Evolutionary conservation across 2,329 filamentous ascomycete genomes (phyloP).

Genomic region (Graphiopsis chlorocephala): DNA sequence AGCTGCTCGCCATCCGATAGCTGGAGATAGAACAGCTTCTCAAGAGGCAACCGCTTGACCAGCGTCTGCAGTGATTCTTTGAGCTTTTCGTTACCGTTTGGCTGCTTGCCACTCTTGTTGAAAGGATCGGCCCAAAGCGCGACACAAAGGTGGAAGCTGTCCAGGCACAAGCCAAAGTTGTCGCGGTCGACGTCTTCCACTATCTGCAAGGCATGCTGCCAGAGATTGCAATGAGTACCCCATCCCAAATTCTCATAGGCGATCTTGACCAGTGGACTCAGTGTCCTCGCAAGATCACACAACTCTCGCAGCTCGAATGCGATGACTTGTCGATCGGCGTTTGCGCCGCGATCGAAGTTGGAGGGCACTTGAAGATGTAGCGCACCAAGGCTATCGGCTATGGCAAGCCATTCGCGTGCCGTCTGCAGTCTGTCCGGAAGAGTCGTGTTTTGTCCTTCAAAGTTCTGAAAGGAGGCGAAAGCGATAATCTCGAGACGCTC

Average conservation of each 20-base stretch:
- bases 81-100: background rate
- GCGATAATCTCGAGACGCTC: no score
- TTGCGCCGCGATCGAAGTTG: no score
- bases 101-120: conserved; percentile 22
- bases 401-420: no score
- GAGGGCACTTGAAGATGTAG: no score
- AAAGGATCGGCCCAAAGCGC: conserved; percentile 36
- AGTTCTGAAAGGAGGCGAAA: no score
- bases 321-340: no score
- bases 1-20: conserved; percentile 38
- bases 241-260: conserved; percentile 39
- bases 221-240: conserved; percentile 33
- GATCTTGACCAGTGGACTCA: conserved; percentile 20
- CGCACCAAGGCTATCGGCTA: no score
- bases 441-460: no score
- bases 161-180: conserved; percentile 40
- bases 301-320: no score
- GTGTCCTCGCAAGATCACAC: conserved; percentile 29
- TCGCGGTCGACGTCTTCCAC: conserved; percentile 30
- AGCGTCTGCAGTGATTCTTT: conserved; percentile 25
- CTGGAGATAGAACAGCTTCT: conserved; percentile 38
- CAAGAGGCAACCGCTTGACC: conserved; percentile 26
- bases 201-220: conserved; percentile 34
- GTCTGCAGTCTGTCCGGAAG: no score
- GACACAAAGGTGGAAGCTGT: conserved; percentile 37